Conservation (phyloP, 2,329 filamentous ascomycete genomes). For the Pseudogymnoascus sp. region DNA sequence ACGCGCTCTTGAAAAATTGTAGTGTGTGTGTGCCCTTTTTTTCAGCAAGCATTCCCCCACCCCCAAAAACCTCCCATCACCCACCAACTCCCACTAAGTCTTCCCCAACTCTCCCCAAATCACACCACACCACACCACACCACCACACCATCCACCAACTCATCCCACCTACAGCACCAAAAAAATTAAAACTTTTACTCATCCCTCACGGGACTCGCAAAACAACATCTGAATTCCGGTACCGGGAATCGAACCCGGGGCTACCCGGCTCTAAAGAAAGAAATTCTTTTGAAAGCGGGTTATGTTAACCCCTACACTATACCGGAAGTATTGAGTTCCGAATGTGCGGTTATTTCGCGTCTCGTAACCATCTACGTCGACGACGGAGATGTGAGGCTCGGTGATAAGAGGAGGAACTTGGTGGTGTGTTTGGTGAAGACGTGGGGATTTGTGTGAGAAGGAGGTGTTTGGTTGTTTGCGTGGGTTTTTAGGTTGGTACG, state of each 20-base stretch:
- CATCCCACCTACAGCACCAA: not conserved
- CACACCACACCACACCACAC: not conserved
- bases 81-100: too few species aligned
- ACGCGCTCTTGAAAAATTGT: too few species aligned
- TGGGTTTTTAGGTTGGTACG: too few species aligned
- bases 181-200: not conserved
- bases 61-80: too few species aligned
- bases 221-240: slow-evolving; percentile 9
- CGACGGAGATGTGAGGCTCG: too few species aligned
- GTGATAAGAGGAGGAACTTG: too few species aligned
- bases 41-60: too few species aligned
- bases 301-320: slow-evolving; percentile 14
- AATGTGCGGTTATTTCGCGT: not conserved
- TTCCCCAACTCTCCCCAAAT: too few species aligned
- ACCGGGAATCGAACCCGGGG: slow-evolving; percentile 14
- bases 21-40: too few species aligned
- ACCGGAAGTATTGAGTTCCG: slow-evolving; percentile 8
- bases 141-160: not conserved
- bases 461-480: too few species aligned
- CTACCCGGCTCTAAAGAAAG: slow-evolving; percentile 7
- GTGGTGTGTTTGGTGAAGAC: too few species aligned
- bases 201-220: not conserved
- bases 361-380: not conserved
- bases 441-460: too few species aligned
- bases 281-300: slow-evolving; percentile 10